Evolutionary conservation across 2,329 filamentous ascomycete genomes (phyloP), one percentile per base, ranked within the genome.

Genomic region (Cryphonectria nitschkei): DNA sequence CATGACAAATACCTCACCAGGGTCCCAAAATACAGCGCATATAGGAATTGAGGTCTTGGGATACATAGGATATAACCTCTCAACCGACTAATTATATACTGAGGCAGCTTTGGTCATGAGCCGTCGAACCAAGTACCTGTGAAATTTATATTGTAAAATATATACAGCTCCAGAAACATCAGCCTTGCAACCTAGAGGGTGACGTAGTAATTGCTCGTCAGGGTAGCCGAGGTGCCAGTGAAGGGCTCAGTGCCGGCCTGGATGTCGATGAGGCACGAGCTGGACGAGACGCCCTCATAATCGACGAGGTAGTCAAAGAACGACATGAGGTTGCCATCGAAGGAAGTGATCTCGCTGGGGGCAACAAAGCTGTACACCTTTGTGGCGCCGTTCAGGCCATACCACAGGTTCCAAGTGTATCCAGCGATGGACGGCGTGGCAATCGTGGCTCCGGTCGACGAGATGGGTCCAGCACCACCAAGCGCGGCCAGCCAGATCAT

Each of bases 401-500:
- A 83, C 80, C 85, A 91, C 61, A 92, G 80, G 65, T 87, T 84
- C 84, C 86, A 92, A 22, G 76, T 79, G 37, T 80, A 78, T 41
- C 87, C 88, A 43, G 78, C 86, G 68, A 91, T 81, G 11, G 81
- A 87, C 19, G 84, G 81, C 0, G 83, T 88, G 2, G 85, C 87
- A 73, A 90, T 82, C 4, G 86, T 74, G 39, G 80, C 82, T 68
- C 87, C 87, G 9, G 81, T 85, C 54, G 78, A 75, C 60, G 83
- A 85, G 80, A 90, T 90, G 43, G 88, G 88, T 0, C 86, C 86
- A 1, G 88, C 88, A 67, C 87, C 87, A 29, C 88, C 88, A 56
- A 88, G 81, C 2, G 84, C 83, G 2, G 82, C 85, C 58, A 90
- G 81, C 89, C 89, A 91, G 75, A 91, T 83, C 89, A 91, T 91